Conservation (phyloP, 805 yeast species). For the Saturnispora kantuleensis region DNA sequence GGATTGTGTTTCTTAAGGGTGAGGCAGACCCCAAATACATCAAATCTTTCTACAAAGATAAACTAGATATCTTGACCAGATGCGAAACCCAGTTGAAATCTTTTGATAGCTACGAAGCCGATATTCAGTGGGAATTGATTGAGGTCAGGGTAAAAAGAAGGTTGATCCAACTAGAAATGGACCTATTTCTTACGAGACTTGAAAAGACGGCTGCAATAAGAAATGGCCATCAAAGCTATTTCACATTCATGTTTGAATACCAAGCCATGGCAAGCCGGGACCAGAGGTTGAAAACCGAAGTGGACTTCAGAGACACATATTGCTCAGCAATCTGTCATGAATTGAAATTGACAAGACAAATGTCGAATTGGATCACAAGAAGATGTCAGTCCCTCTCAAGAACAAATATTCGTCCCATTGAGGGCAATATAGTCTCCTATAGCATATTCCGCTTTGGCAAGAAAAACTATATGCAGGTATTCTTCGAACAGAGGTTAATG, state of each 20-base stretch:
- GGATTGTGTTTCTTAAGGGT: too few species aligned
- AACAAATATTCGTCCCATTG: background rate
- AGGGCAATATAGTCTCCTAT: background rate
- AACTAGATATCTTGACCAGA: background rate
- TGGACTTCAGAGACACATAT: background rate
- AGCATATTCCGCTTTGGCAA: conserved; percentile 3
- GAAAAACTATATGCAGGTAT: background rate
- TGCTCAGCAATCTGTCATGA: conserved; percentile 1
- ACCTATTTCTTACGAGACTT: background rate
- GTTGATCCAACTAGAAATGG: conserved; percentile 1
- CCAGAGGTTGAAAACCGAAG: background rate
- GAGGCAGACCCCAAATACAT: too few species aligned
- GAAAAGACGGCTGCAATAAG: background rate
- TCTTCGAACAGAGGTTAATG: background rate
- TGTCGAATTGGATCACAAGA: conserved; percentile 1
- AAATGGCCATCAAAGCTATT: conserved; percentile 1
- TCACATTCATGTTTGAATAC: conserved; percentile 7
- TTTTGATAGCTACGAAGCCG: background rate
- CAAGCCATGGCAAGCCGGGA: background rate
- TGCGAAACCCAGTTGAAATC: background rate
- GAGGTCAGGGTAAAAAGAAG: background rate
- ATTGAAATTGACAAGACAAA: background rate
- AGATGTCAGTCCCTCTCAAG: conserved; percentile 2
- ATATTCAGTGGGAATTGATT: conserved; percentile 2
- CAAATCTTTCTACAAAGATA: background rate